Conservation (phyloP, 352 stramenopile genomes). For the Globisporangium echinulatum region DNA sequence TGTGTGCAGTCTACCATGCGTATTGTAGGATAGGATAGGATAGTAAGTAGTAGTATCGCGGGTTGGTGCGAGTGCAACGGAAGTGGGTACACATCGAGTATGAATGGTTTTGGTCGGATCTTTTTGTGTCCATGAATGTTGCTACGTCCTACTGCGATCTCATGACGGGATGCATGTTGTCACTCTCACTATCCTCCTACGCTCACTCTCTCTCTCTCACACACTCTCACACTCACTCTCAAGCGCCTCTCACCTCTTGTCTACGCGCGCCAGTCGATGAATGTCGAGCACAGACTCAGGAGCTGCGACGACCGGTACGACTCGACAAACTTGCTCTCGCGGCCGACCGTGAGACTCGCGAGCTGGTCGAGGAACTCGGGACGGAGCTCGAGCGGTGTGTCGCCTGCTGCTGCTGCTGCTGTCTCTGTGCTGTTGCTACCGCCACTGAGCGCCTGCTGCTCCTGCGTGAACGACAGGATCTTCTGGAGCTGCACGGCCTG, state of each 20-base stretch:
- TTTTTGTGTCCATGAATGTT: too few relatives aligned
- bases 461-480: constrained; percentile 40
- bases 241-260: background rate
- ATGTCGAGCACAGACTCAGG: constrained; percentile 49
- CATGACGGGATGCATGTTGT: background rate
- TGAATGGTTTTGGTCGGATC: too few relatives aligned
- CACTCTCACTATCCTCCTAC: background rate
- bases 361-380: constrained; percentile 38
- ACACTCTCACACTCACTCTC: background rate
- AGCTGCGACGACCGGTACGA: constrained; percentile 48
- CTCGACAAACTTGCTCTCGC: constrained; percentile 49
- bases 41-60: too few relatives aligned
- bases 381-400: constrained; percentile 34
- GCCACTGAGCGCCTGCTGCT: constrained; percentile 23
- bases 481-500: constrained; percentile 46
- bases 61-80: too few relatives aligned
- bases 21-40: too few relatives aligned
- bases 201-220: background rate
- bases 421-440: background rate
- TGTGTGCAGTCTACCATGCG: too few relatives aligned
- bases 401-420: background rate
- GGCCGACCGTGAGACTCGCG: constrained; percentile 31
- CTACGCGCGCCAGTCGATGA: constrained; percentile 56
- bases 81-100: too few relatives aligned
- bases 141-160: background rate